Evolutionary conservation across 345 rosid genomes (phyloP), one percentile per base, ranked within the genome.

Genomic region (Bruguiera parviflora): DNA sequence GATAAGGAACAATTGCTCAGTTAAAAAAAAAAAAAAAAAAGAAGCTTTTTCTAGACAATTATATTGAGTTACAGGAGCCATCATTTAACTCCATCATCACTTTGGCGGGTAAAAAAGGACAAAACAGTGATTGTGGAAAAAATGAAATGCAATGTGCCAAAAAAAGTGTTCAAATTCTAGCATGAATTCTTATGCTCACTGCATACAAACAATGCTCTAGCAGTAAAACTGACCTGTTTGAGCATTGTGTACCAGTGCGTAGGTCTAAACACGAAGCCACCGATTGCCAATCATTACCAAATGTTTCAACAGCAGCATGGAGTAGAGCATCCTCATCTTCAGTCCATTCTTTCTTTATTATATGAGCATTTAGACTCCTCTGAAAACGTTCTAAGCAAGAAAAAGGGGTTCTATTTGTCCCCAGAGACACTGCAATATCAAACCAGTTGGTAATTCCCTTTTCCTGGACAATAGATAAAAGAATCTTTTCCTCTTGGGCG

Each of bases 281-380:
- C 69, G 85, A 66, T 78, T 95, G 99, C 98, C 98, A 95, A 80
- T 92, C 75, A 47, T 87, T 89, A 46, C 98, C 99, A 81, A 58
- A 82, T 31, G 71, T 78, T 67, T 83, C 86, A 3, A 95, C 96
- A 35, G 96, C 94, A 37, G 69, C 67, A 22, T 89, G 85, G 63
- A 95, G 99, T 75, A 85, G 84, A 53, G 84, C 91, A 76, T 92
- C 98, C 74, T 95, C 98, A 68, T 86, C 99, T 67, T 78, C 49
- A 27, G 90, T 92, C 98, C 99, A 95, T 66, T 86, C 92, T 58
- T 84, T 75, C 67, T 66, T 88, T 75, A 95, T 61, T 73, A 92
- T 87, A 74, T 65, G 74, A 37, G 88, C 81, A 78, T 95, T 92
- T 71, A 88, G 77, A 77, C 92, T 90, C 78, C 99, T 86, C 46